A percentile compares a stretch with the other conserved stretches of the same genome.
These are phyloP conservation scores for Fusarium heterosporum DNA, from an alignment of 2,329 filamentous ascomycete species.

Conservation along the genomic window DNA sequence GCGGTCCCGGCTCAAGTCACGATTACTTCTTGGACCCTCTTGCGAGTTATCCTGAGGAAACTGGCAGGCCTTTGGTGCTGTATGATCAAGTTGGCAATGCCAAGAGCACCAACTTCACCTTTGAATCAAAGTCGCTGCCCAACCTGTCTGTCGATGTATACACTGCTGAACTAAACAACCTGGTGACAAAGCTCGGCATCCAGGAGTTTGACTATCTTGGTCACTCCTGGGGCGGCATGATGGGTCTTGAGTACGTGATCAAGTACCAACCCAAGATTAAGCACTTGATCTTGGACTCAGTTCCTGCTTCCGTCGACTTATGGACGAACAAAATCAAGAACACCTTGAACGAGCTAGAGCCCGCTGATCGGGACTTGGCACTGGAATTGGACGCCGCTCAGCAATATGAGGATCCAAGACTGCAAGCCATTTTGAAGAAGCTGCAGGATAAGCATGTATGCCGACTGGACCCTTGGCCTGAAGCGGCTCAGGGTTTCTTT, in stretches of 20 bases:
- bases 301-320: slow-evolving; percentile 6
- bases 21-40: slow-evolving; percentile 12
- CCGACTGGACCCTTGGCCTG: slow-evolving; percentile 2
- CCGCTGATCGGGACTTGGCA: slow-evolving; percentile 3
- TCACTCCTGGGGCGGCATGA: slow-evolving; percentile 14
- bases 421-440: slow-evolving; percentile 7
- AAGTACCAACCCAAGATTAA: slow-evolving; percentile 9
- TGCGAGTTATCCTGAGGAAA: slow-evolving; percentile 1
- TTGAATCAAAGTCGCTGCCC: slow-evolving; percentile 10
- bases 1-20: slow-evolving; percentile 11
- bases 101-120: slow-evolving; percentile 9
- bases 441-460: slow-evolving; percentile 11
- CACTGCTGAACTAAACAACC: slow-evolving; percentile 12
- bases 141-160: slow-evolving; percentile 9
- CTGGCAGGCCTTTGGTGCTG: slow-evolving; percentile 7
- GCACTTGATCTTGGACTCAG: slow-evolving; percentile 6
- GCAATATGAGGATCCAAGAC: slow-evolving; percentile 3
- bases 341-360: slow-evolving; percentile 7
- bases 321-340: slow-evolving; percentile 13
- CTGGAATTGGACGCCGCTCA: not conserved
- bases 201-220: slow-evolving; percentile 12
- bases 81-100: slow-evolving; percentile 13
- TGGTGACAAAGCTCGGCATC: slow-evolving; percentile 9
- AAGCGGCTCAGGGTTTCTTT: slow-evolving; percentile 10
- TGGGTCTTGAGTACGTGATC: slow-evolving; percentile 4